Conservation (phyloP, 148 eudicot genomes). For the Fallopia convolvulus region DNA sequence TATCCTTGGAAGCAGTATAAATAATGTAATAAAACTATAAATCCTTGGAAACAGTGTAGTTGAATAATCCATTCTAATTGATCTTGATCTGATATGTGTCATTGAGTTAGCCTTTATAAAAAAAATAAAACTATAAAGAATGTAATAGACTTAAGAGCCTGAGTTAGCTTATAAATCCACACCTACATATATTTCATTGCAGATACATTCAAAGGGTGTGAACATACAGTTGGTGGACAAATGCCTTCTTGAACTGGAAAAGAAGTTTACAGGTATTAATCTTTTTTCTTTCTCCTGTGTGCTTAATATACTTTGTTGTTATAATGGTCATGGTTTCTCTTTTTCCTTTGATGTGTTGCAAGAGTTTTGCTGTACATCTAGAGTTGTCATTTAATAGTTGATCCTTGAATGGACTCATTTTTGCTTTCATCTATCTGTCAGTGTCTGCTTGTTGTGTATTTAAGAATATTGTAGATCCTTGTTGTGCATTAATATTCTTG, state of each 20-base stretch:
- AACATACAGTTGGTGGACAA: conserved; percentile 56
- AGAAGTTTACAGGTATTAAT: conserved; percentile 55
- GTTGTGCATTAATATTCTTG: background rate
- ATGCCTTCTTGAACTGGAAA: conserved; percentile 43
- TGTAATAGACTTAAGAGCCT: background rate
- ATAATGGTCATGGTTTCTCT: background rate
- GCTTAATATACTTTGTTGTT: background rate
- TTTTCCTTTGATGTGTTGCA: background rate
- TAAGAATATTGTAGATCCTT: background rate
- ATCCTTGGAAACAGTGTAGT: background rate
- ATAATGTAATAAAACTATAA: background rate
- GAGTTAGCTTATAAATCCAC: background rate
- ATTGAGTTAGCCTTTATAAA: background rate
- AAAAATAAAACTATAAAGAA: background rate
- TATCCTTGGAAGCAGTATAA: background rate
- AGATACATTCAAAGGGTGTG: conserved; percentile 92
- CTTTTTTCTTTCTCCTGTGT: background rate
- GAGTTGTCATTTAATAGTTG: background rate
- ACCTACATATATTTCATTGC: conserved; percentile 16
- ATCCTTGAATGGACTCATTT: background rate
- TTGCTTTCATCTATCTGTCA: background rate
- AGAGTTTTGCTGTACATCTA: background rate
- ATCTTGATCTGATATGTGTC: background rate
- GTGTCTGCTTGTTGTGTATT: background rate
- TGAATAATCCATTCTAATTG: background rate